phyloP scores from a whole-genome alignment of 1,284 basidiomycete species.

The Fomitopsis palustris region DNA sequence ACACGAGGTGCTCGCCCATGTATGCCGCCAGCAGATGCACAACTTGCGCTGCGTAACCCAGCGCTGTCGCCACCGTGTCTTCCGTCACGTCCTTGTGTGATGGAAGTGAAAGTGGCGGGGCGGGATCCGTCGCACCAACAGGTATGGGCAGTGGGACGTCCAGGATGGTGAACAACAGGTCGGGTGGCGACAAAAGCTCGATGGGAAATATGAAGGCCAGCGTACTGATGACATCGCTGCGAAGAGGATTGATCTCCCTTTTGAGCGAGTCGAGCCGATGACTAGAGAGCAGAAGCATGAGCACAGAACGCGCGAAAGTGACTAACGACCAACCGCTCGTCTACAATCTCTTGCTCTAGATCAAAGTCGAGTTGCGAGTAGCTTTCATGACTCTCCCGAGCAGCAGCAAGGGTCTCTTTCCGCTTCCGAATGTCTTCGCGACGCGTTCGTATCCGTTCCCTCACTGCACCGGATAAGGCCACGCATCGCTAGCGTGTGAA shows the following conservation, averaged over 20 bases:
- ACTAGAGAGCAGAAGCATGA: constrained; percentile 33
- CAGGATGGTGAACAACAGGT: constrained; percentile 83
- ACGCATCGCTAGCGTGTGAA: constrained; percentile 10
- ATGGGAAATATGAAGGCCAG: constrained; percentile 87
- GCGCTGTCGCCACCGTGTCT: constrained; percentile 78
- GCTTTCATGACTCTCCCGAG: constrained; percentile 38
- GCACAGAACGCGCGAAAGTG: not conserved
- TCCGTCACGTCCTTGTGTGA: constrained; percentile 75
- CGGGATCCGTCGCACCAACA: constrained; percentile 69
- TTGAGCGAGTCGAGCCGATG: constrained; percentile 42
- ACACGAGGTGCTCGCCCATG: constrained; percentile 73
- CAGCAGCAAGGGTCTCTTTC: constrained; percentile 44
- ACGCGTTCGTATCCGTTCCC: constrained; percentile 28
- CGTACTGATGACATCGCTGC: constrained; percentile 69
- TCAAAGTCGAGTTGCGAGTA: constrained; percentile 33
- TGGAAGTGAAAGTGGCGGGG: constrained; percentile 74
- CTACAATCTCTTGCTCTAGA: constrained; percentile 34
- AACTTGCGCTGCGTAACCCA: constrained; percentile 86
- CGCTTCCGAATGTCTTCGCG: constrained; percentile 44
- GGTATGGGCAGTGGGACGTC: constrained; percentile 86
- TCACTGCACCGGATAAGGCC: constrained; percentile 23
- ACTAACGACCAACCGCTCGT: constrained; percentile 38
- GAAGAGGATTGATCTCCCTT: constrained; percentile 48
- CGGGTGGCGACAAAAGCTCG: constrained; percentile 74
- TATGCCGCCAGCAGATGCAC: constrained; percentile 81